Conservation (phyloP, 1,284 basidiomycete species). For the Phylloporus gajari region DNA sequence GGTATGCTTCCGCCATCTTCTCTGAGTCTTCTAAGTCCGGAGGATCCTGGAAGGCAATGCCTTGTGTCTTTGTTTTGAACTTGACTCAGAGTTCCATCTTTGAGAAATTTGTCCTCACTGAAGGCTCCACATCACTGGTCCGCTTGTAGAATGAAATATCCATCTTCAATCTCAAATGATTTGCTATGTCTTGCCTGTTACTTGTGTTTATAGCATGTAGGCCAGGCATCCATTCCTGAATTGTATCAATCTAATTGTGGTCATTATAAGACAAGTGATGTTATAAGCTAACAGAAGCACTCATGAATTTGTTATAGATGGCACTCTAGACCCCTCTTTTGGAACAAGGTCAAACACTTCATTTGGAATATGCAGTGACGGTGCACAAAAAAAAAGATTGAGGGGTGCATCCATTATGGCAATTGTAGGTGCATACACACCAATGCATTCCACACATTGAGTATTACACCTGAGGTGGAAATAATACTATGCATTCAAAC, state of each 20-base stretch:
- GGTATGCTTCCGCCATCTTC: background rate
- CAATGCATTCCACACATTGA: no score
- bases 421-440: no score
- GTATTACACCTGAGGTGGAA: no score
- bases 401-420: no score
- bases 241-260: background rate
- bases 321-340: background rate
- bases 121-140: background rate
- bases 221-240: conserved; percentile 3
- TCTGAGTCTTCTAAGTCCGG: background rate
- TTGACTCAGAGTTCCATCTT: conserved; percentile 3
- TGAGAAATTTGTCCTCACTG: conserved; percentile 2
- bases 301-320: conserved; percentile 6
- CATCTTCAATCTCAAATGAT: background rate
- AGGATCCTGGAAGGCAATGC: background rate
- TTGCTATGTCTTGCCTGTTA: background rate
- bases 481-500: no score
- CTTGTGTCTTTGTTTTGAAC: background rate
- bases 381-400: background rate
- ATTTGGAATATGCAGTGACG: background rate
- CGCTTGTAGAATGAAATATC: conserved; percentile 13
- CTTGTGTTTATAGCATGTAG: conserved; percentile 7
- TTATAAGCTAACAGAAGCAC: background rate
- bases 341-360: conserved; percentile 7
- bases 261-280: background rate